Base-by-base conservation (phyloP, 2,329 filamentous ascomycete genomes). In the Ascochyta koolunga region DNA sequence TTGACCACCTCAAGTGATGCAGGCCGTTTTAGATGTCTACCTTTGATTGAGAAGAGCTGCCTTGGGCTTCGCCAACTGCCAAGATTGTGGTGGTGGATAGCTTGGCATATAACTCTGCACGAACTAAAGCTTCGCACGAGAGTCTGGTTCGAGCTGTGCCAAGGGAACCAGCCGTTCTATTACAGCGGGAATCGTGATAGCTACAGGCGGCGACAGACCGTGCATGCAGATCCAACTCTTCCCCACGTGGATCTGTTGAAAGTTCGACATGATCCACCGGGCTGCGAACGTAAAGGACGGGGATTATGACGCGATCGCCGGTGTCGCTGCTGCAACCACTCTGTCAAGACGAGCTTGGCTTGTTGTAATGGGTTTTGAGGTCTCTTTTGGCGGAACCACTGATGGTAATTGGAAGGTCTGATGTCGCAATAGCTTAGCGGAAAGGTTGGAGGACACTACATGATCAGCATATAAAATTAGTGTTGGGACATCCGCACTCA, bases 391-490 rank as follows among this genome's bases (percentile, higher is more conserved):
- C 27, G 22, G 21, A 9, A 6, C 13, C 7, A 19, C n/a, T 29
- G 33, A 48, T 33, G 21, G 50, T 33, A 15, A 54, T 54, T 35
- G 39, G 10, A 5, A 13, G 25, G 29, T 16, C 11, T 9, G 16
- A 54, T 54, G 50, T 54, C 50, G 50, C 44, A 43, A 54, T 54
- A 35, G 4, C 31, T 25, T 37, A 11, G 43, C 6, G 1, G 9
- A 13, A 18, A 10, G 19, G 2, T 37, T 21, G 19, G 16, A 21
- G 7, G 9, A 24, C 10, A 21, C n/a, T 40, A 11, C 10, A 25
- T 40, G 15, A 16, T 40, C 13, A n/a, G 37, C 22, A 44, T 32
- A 13, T 39, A 39, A 15, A 45, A 16, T 21, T 27, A 10, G 29
- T 25, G 24, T 31, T n/a, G 11, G 21, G 2, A 36, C 42, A 19